A percentile compares a stretch with the other conserved stretches of the same genome.
Conservation (phyloP, 2,329 filamentous ascomycete species). For the Cladophialophora bantiana region DNA sequence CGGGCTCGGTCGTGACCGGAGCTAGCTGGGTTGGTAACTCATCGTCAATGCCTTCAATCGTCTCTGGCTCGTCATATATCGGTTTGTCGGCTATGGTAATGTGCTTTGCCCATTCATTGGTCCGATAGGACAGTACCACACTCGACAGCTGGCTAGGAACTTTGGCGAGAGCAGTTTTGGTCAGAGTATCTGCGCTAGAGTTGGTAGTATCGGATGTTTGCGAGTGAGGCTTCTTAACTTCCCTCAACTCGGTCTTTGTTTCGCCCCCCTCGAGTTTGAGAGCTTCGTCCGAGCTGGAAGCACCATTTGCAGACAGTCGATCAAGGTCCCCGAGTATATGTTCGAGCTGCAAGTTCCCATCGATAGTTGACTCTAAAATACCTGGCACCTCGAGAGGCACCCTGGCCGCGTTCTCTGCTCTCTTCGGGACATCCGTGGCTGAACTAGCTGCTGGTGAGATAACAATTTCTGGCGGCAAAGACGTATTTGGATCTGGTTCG, state of each 20-base stretch:
- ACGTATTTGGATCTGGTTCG: slow-evolving; percentile 45
- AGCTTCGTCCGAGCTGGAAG: not conserved
- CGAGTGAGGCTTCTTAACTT: slow-evolving; percentile 12
- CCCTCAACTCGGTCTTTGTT: not conserved
- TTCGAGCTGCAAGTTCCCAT: slow-evolving; percentile 5
- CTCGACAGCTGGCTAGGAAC: slow-evolving; percentile 76
- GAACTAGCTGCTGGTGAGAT: slow-evolving; percentile 26
- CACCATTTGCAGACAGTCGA: not conserved
- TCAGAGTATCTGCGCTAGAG: slow-evolving; percentile 43
- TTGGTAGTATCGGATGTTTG: slow-evolving; percentile 24
- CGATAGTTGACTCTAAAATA: not conserved
- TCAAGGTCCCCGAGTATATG: not conserved
- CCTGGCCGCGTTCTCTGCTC: too few species aligned
- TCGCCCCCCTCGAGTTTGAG: not conserved
- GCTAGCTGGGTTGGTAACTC: slow-evolving; percentile 34
- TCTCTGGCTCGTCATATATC: slow-evolving; percentile 66
- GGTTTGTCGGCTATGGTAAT: slow-evolving; percentile 78
- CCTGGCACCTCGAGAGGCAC: not conserved
- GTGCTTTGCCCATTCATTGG: slow-evolving; percentile 96
- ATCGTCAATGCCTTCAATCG: slow-evolving; percentile 49
- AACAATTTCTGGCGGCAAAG: slow-evolving; percentile 32
- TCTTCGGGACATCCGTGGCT: not conserved
- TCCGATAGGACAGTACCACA: slow-evolving; percentile 82
- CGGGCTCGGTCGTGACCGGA: not conserved
- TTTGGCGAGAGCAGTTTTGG: slow-evolving; percentile 55